phyloP scores from a whole-genome alignment of 495 filamentous ascomycete genomes.

The Aspergillus leporis region DNA sequence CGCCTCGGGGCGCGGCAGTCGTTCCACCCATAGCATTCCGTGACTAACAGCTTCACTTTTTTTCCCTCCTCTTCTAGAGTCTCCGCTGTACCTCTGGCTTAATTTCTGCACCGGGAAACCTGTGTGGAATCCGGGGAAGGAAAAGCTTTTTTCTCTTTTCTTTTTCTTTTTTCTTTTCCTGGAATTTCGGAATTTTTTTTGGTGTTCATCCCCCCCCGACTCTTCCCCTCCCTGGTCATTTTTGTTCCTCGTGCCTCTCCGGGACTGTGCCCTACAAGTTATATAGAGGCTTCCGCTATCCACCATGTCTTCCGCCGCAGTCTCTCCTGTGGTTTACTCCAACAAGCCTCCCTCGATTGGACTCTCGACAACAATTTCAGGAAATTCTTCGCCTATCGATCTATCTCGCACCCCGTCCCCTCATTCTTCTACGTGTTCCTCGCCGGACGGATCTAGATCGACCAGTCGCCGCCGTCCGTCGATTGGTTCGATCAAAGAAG shows the following conservation, averaged over 20 bases:
- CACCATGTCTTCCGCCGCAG: conserved; percentile 37
- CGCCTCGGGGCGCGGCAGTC: conserved; percentile 23
- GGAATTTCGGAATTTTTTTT: conserved; percentile 8
- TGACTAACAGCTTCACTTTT: conserved; percentile 47
- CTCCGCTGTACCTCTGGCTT: conserved; percentile 18
- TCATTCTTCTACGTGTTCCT: conserved; percentile 35
- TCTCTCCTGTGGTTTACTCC: conserved; percentile 21
- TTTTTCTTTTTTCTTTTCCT: conserved; percentile 14
- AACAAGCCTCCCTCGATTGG: conserved; percentile 29
- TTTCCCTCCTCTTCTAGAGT: conserved; percentile 2
- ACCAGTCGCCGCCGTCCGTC: conserved; percentile 45
- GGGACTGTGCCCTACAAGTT: conserved; percentile 26
- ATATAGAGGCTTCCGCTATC: conserved; percentile 35
- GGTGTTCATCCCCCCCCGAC: background rate
- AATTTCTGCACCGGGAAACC: conserved; percentile 16
- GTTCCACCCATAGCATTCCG: conserved; percentile 35
- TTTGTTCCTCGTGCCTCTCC: background rate
- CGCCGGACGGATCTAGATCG: conserved; percentile 42
- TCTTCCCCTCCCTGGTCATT: background rate
- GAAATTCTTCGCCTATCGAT: conserved; percentile 24
- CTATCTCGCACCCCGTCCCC: conserved; percentile 42
- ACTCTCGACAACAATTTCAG: conserved; percentile 24
- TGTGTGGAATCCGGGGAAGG: conserved; percentile 42
- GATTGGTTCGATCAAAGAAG: conserved; percentile 50
- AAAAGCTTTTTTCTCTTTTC: conserved; percentile 27